Evolutionary conservation across 163 green algal genomes (phyloP), one percentile per base, ranked within the genome.

Genomic region (Scenedesmus sp.): DNA sequence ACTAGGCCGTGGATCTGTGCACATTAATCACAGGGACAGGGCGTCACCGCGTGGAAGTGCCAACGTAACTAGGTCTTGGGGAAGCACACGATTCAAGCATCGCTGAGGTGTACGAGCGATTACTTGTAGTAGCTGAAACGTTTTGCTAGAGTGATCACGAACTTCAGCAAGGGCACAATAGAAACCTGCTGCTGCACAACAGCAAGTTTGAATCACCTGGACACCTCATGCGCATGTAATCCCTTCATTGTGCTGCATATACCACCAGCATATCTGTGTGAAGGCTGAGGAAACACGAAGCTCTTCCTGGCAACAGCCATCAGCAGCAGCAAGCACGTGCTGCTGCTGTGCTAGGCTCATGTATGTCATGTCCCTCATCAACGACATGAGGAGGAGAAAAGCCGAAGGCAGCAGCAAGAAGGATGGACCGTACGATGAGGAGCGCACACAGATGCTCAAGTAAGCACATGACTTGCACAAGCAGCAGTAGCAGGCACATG

Each of bases 361-460:
- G 64, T 88, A 55, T 20, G 70, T 79, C 20, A 88, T 57, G 84
- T 55, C 16, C n/a, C 60, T 88, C 10, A 84, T 57, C 77, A 84
- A 57, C 77, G 77, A 84, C 20, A 90, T 90, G 86, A 52, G 86
- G 54, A 66, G 54, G 20, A 59, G 84, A 20, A 90, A 66, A 59
- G 18, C 12, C 23, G 86, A 90, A 60, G 46, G 34, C 52, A 77
- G 16, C 26, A 26, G 20, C 85, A 66, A 81, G 12, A 60, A 64
- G 16, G 34, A 46, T 26, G 46, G 13, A 2, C 55, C 10, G 4
- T 83, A 84, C 57, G 67, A 84, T 18, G 34, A 82, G 16, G 67
- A 90, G 52, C 52, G 84, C 10, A 83, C 66, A 73, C 52, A 90
- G 86, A 67, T 84, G 52, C 66, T 90, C 64, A 84, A 90, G 86